Evolutionary conservation across 495 filamentous ascomycete genomes (phyloP).

Genomic region (Xylaria longipes): DNA sequence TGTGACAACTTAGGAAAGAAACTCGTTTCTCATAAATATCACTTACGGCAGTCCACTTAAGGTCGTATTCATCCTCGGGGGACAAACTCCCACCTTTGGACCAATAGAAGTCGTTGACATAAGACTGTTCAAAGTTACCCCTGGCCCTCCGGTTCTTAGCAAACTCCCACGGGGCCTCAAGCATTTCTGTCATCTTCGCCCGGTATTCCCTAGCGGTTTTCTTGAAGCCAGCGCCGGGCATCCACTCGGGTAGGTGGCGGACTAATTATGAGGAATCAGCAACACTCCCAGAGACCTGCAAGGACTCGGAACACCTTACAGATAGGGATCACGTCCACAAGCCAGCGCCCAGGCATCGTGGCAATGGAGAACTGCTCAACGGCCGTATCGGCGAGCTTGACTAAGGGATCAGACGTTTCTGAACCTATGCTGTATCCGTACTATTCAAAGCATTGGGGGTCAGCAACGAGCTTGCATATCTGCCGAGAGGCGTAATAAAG

Average conservation of each 20-base stretch:
- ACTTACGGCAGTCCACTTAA: slow-evolving; percentile 48
- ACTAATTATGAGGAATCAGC: slow-evolving; percentile 25
- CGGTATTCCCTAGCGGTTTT: slow-evolving; percentile 39
- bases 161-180: slow-evolving; percentile 46
- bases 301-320: background rate
- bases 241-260: slow-evolving; percentile 50
- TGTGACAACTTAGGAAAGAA: background rate
- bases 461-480: background rate
- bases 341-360: slow-evolving; percentile 47
- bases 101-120: slow-evolving; percentile 34
- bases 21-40: background rate
- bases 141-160: slow-evolving; percentile 45
- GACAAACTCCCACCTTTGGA: slow-evolving; percentile 37
- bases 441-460: background rate
- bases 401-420: slow-evolving; percentile 47
- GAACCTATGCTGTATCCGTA: slow-evolving; percentile 56
- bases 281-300: background rate
- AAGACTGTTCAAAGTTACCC: slow-evolving; percentile 39
- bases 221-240: slow-evolving; percentile 53
- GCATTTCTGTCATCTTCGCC: slow-evolving; percentile 27
- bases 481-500: background rate
- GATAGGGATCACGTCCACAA: slow-evolving; percentile 52
- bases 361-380: slow-evolving; percentile 42
- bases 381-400: slow-evolving; percentile 45
- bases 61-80: slow-evolving; percentile 21